phyloP scores from a whole-genome alignment of 2,329 filamentous ascomycete species.

The Drechslerella coelobrocha region DNA sequence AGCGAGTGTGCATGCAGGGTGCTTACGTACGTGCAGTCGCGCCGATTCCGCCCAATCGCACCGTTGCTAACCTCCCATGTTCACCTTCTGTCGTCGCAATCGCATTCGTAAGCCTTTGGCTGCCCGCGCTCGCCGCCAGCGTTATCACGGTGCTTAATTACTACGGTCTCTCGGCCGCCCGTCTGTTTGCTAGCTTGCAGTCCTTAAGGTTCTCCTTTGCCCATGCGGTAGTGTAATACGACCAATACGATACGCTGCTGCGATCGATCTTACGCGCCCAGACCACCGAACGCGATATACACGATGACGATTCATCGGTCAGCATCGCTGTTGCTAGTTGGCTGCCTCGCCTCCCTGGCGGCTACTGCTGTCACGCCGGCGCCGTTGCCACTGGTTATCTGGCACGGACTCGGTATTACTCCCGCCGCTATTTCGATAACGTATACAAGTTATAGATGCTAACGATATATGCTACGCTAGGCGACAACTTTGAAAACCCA shows the following conservation, averaged over 20 bases:
- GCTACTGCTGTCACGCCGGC: conserved; percentile 52
- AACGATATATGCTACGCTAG: conserved; percentile 60
- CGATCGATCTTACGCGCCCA: conserved; percentile 9
- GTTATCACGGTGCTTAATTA: conserved; percentile 6
- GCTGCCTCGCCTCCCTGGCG: conserved; percentile 23
- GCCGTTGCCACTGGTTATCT: conserved; percentile 89
- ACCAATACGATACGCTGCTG: background rate
- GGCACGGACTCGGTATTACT: conserved; percentile 75
- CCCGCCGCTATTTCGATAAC: conserved; percentile 51
- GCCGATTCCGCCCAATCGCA: conserved; percentile 38
- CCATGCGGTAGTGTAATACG: background rate
- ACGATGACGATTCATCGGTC: conserved; percentile 22
- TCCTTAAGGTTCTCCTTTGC: background rate
- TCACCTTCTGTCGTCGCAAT: conserved; percentile 41
- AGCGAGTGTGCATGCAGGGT: no score
- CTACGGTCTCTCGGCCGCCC: no score
- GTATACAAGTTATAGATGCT: background rate
- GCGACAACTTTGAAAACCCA: conserved; percentile 76
- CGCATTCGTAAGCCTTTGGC: conserved; percentile 42
- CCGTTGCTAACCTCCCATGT: conserved; percentile 22
- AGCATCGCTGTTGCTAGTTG: conserved; percentile 27
- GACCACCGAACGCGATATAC: background rate
- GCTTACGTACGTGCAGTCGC: no score
- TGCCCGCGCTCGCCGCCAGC: background rate
- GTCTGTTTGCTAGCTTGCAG: conserved; percentile 1